Evolutionary conservation across 768 basidiomycete genomes (phyloP).

Genomic region (Lactifluus pinguis): DNA sequence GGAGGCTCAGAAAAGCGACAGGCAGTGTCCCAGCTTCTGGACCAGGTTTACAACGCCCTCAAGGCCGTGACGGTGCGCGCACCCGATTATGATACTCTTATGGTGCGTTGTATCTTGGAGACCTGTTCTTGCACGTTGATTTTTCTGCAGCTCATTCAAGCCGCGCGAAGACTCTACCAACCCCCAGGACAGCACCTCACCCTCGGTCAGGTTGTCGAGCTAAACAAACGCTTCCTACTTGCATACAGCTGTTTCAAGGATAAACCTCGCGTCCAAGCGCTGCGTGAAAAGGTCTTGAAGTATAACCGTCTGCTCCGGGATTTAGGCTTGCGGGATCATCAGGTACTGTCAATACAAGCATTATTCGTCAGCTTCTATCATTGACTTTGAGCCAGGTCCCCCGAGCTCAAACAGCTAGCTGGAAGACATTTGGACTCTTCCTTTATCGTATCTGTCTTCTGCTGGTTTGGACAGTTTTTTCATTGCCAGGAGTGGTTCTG

Average conservation of each 20-base stretch:
- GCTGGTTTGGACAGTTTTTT: constrained; percentile 69
- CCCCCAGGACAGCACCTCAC: constrained; percentile 90
- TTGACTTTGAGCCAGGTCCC: constrained; percentile 54
- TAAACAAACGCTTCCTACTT: constrained; percentile 86
- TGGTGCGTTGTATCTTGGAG: constrained; percentile 46
- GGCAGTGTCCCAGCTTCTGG: constrained; percentile 80
- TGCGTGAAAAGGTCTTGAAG: constrained; percentile 70
- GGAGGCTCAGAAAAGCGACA: constrained; percentile 85
- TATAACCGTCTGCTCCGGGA: constrained; percentile 86
- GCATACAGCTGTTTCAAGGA: constrained; percentile 89
- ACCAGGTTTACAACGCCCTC: constrained; percentile 84
- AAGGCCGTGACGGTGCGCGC: constrained; percentile 95
- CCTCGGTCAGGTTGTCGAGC: constrained; percentile 88
- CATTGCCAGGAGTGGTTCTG: constrained; percentile 82
- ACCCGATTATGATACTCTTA: constrained; percentile 95
- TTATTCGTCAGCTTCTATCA: not conserved
- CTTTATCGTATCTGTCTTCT: constrained; percentile 75
- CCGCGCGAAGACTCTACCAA: constrained; percentile 84
- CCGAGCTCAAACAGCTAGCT: constrained; percentile 70
- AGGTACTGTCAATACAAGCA: constrained; percentile 37
- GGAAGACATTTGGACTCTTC: constrained; percentile 79
- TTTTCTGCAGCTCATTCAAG: constrained; percentile 73
- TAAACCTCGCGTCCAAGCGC: constrained; percentile 75
- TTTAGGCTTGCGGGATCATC: constrained; percentile 88
- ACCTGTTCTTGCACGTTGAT: not conserved